These are phyloP conservation scores for Quercus alba DNA, from an alignment of 306 rosid species.

Conservation along the genomic window DNA sequence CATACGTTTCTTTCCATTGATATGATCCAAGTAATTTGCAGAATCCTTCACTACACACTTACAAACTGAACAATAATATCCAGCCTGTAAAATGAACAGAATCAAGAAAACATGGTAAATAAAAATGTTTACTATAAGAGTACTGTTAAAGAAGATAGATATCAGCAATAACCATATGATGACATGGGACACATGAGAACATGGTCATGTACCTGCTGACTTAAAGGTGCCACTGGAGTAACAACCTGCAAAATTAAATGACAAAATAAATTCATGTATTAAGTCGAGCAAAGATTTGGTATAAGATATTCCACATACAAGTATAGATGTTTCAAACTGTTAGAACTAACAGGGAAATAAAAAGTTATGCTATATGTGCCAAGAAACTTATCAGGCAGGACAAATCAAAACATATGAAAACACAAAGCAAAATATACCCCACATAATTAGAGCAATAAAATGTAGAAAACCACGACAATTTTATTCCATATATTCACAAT, in stretches of 20 bases:
- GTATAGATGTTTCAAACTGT: background rate
- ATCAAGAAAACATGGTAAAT: slow-evolving; percentile 9
- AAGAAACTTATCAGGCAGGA: background rate
- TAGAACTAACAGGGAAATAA: background rate
- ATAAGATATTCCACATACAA: background rate
- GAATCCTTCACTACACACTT: slow-evolving; percentile 98
- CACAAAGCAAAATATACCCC: background rate
- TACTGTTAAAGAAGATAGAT: background rate
- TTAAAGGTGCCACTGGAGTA: slow-evolving; percentile 95
- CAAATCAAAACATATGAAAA: background rate
- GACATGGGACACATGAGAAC: slow-evolving; percentile 7
- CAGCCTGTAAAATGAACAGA: slow-evolving; percentile 61
- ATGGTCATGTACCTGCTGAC: slow-evolving; percentile 77
- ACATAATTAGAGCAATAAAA: background rate
- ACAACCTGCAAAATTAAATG: slow-evolving; percentile 68
- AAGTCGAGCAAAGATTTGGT: background rate
- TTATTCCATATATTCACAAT: background rate
- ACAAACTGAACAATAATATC: slow-evolving; percentile 92
- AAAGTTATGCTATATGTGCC: background rate
- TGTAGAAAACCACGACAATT: background rate
- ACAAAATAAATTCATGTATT: background rate
- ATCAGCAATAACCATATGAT: background rate
- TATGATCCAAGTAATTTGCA: slow-evolving; percentile 97
- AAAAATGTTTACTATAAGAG: background rate
- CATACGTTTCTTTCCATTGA: slow-evolving; percentile 99